These are phyloP conservation scores for Eucalyptus marginata DNA, from an alignment of 345 rosid species.

Conservation along the genomic window DNA sequence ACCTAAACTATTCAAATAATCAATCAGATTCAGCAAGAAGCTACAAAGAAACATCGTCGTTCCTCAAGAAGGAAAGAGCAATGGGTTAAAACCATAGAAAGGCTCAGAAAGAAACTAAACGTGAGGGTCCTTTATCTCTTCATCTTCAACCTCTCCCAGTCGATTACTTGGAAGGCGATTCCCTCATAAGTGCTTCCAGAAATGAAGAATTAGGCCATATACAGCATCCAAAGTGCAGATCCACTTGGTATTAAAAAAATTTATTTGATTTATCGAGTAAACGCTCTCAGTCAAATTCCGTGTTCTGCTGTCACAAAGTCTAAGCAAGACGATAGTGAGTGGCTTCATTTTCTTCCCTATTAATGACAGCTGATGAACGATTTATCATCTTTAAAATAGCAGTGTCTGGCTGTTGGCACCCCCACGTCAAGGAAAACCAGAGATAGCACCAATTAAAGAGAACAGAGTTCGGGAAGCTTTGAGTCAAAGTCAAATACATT, in stretches of 20 bases:
- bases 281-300: not conserved
- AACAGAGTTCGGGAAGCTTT: rapidly evolving
- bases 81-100: not conserved
- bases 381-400: not conserved
- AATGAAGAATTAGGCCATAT: not conserved
- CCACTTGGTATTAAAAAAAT: not conserved
- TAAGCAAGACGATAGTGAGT: not conserved
- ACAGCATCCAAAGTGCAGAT: not conserved
- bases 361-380: rapidly evolving
- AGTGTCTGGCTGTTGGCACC: not conserved
- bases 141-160: not conserved
- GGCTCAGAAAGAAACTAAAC: not conserved
- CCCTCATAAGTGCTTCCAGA: not conserved
- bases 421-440: not conserved
- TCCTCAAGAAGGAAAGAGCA: not conserved
- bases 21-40: not conserved
- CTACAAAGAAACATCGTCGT: not conserved
- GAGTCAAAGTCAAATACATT: not conserved
- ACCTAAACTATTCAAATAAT: not conserved
- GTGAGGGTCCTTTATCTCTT: not conserved
- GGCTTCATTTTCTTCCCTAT: not conserved
- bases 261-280: too few relatives aligned
- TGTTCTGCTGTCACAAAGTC: not conserved
- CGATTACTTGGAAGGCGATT: not conserved
- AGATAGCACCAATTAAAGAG: not conserved